Base-by-base conservation (phyloP, 768 basidiomycete species). In the Auriscalpium microsporum region DNA sequence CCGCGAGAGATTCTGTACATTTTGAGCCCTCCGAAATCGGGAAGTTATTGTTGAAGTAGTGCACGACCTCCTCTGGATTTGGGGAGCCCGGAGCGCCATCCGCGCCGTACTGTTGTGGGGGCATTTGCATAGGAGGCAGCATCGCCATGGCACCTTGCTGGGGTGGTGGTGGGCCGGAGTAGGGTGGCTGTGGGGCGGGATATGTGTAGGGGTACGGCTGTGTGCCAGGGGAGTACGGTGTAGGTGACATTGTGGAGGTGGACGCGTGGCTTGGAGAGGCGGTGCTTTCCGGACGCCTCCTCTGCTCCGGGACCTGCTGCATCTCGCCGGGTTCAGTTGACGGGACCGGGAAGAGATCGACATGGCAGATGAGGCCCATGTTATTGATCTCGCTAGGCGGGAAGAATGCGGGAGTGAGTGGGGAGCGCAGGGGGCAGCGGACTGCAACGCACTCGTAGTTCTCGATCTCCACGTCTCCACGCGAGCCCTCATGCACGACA, bases 351-450 rank as follows among this genome's bases (percentile, higher is more conserved):
- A 87, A 87, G 16, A 91, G 73, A 68, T 90, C 89, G 42, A 87
- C 86, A 3, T 83, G 86, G 67, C 89, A 90, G 14, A 91, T 66
- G 11, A 89, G 73, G 2, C 88, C 89, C 34, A 81, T 73, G n/a
- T 73, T 73, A 53, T 83, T 78, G 46, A 85, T 68, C 44, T 79
- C 77, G 45, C 87, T 88, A 63, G 17, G 51, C 35, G 33, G 45
- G 8, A 33, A n/a, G 21, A 21, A 21, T 4, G 28, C 28, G 28
- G 28, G 28, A 7, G 28, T 28, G 28, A 28, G 28, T 28, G 28
- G 28, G 28, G 28, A 28, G 4, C 2, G 54, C 28, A 55, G 45
- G 11, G 17, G 35, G 47, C 21, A 28, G 52, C 8, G 46, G 4
- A 11, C 17, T 19, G 35, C 52, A 10, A 53, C 58, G 55, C 51